Conservation (phyloP, 2,329 filamentous ascomycete genomes). For the Helotiales sp. region DNA sequence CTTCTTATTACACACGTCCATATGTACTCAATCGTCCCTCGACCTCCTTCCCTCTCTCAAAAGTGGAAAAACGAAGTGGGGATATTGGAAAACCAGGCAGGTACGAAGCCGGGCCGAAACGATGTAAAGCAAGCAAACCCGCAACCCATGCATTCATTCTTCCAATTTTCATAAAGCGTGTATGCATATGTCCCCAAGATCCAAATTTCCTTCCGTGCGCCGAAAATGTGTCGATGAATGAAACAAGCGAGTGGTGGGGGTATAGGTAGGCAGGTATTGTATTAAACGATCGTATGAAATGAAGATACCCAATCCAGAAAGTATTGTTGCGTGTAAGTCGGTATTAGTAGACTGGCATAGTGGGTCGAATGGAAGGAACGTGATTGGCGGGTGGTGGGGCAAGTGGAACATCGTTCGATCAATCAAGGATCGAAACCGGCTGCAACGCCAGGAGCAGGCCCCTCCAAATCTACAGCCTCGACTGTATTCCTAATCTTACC, state of each 20-base stretch:
- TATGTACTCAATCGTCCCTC: background rate
- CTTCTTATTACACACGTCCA: background rate
- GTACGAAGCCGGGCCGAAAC: background rate
- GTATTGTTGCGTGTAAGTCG: background rate
- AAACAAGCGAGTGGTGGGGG: background rate
- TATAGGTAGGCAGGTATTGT: conserved; percentile 1
- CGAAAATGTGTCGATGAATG: background rate
- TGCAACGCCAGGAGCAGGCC: conserved; percentile 43
- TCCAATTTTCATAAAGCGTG: conserved; percentile 6
- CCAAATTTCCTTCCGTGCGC: background rate
- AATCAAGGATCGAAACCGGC: conserved; percentile 40
- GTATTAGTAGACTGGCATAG: background rate
- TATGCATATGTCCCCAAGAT: background rate
- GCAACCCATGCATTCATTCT: conserved; percentile 16
- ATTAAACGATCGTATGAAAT: conserved; percentile 8
- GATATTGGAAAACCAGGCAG: background rate
- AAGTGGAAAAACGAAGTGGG: conserved; percentile 20
- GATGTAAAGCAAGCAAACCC: background rate
- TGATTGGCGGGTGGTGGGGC: background rate
- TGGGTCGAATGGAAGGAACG: too few relatives aligned
- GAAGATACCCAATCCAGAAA: background rate
- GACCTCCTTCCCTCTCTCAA: background rate
- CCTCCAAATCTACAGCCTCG: conserved; percentile 44
- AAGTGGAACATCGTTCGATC: background rate
- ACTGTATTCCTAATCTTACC: conserved; percentile 52